Base-by-base conservation (phyloP, 2,329 filamentous ascomycete genomes). In the Pseudogymnoascus sp. region DNA sequence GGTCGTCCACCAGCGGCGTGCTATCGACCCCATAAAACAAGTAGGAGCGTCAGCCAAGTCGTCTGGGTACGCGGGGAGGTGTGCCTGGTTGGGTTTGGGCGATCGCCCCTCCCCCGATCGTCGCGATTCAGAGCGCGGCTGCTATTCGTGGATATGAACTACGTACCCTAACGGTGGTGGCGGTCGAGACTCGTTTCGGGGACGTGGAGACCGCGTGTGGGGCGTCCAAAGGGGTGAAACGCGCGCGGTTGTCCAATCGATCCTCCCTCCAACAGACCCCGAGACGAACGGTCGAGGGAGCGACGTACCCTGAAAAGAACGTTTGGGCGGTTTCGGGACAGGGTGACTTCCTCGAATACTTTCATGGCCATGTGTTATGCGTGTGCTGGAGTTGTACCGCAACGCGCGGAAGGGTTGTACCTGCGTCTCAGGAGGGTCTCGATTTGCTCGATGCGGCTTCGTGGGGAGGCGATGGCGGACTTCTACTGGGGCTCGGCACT, bases 221-320 rank as follows among this genome's bases (percentile, higher is more conserved):
- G 45, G 45, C 45, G 45, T n/a, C n/a, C 27, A 27, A 55, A 55
- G n/a, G 27, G 7, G 13, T 52, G 45, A 55, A 55, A 55, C 45
- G 45, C 45, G 45, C 45, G 45, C 45, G 45, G 45, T 55, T 55
- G 27, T n/a, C 45, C 45, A 55, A 55, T 55, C 45, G 45, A 55
- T 55, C 45, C 45, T 55, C 8, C 45, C 9, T 55, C 45, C 27
- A 12, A 10, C 4, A 12, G 13, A 15, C 45, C 45, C 27, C 27
- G 27, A 33, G 45, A 55, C 45, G 45, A 55, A 33, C 27, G 5
- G 8, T 25, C 21, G n/a, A 31, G 21, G 29, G n/a, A 55, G 39
- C 45, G 27, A 33, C 27, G 45, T 31, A 33, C 27, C 45, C 45
- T 33, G 8, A 31, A 25, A 55, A 55, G 21, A 55, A 9, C 45